These are phyloP conservation scores for Eucalyptus tenuipes DNA, from an alignment of 345 rosid species.

Conservation along the genomic window DNA sequence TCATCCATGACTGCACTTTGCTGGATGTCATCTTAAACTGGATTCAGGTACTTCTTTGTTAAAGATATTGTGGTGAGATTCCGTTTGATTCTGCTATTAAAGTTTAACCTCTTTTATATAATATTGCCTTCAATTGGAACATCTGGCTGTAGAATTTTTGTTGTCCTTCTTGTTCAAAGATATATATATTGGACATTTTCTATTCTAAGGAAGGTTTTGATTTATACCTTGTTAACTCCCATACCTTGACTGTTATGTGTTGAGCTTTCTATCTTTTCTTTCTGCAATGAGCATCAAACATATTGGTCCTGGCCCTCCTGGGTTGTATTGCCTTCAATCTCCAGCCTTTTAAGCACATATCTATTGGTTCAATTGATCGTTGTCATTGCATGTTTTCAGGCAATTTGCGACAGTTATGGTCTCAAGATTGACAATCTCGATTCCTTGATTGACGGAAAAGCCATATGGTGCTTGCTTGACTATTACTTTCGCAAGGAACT, in stretches of 20 bases:
- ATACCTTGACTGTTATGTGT: background rate
- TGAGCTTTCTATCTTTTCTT: background rate
- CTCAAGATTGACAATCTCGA: slow-evolving; percentile 30
- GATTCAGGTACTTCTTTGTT: slow-evolving; percentile 52
- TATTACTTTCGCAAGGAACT: slow-evolving; percentile 77
- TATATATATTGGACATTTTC: background rate
- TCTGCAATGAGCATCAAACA: background rate
- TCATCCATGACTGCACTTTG: slow-evolving; percentile 15
- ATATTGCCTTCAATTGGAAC: background rate
- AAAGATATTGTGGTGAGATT: background rate
- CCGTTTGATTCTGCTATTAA: background rate
- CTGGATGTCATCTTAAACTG: slow-evolving; percentile 61
- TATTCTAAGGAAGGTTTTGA: background rate
- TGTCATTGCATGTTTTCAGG: slow-evolving; percentile 38
- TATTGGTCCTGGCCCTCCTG: background rate
- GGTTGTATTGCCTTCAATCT: background rate
- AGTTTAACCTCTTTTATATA: background rate
- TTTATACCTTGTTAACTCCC: background rate
- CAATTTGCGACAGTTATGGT: slow-evolving; percentile 50
- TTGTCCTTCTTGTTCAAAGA: background rate
- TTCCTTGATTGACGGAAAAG: slow-evolving; percentile 77
- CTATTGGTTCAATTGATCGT: background rate
- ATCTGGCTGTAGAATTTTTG: background rate
- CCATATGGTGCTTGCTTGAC: slow-evolving; percentile 95
- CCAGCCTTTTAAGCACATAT: background rate